Evolutionary conservation across 495 filamentous ascomycete species (phyloP).

Genomic region (Tuber magnatum): DNA sequence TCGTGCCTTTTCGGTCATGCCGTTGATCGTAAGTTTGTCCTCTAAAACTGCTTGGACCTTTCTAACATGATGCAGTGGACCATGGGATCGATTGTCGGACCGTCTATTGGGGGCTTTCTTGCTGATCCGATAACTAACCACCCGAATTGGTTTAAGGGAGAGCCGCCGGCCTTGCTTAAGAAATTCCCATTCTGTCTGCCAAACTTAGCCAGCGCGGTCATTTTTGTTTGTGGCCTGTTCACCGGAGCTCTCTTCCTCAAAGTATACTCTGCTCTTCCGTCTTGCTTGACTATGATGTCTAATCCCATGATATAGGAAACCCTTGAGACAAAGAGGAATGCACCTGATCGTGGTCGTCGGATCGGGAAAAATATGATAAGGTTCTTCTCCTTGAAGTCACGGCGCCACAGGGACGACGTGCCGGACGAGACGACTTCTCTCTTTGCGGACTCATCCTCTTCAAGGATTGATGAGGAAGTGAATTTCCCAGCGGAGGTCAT

Average conservation of each 20-base stretch:
- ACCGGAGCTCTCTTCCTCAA: slow-evolving; percentile 59
- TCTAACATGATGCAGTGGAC: slow-evolving; percentile 50
- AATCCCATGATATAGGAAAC: slow-evolving; percentile 45
- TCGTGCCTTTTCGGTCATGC: slow-evolving; percentile 71
- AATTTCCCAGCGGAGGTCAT: slow-evolving; percentile 3
- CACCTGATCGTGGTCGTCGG: slow-evolving; percentile 49
- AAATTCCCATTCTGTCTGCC: slow-evolving; percentile 74
- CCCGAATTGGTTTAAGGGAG: slow-evolving; percentile 55
- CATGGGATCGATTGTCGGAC: slow-evolving; percentile 79
- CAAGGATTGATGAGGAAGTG: slow-evolving; percentile 41
- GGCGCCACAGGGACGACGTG: slow-evolving; percentile 42
- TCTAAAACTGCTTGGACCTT: slow-evolving; percentile 49
- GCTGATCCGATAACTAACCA: slow-evolving; percentile 66
- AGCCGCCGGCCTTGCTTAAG: slow-evolving; percentile 57
- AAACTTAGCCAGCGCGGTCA: slow-evolving; percentile 62
- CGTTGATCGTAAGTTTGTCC: slow-evolving; percentile 57
- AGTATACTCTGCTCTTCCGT: slow-evolving; percentile 9
- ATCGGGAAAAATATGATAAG: slow-evolving; percentile 46
- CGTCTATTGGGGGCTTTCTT: slow-evolving; percentile 76
- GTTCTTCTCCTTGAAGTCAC: slow-evolving; percentile 39
- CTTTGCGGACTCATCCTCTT: slow-evolving; percentile 23
- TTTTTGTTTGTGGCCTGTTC: slow-evolving; percentile 69
- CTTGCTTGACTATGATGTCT: not conserved
- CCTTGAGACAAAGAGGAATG: slow-evolving; percentile 47
- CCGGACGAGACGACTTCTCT: slow-evolving; percentile 32